Evolutionary conservation across 345 rosid species (phyloP).

Genomic region (Gossypioides kirkii): DNA sequence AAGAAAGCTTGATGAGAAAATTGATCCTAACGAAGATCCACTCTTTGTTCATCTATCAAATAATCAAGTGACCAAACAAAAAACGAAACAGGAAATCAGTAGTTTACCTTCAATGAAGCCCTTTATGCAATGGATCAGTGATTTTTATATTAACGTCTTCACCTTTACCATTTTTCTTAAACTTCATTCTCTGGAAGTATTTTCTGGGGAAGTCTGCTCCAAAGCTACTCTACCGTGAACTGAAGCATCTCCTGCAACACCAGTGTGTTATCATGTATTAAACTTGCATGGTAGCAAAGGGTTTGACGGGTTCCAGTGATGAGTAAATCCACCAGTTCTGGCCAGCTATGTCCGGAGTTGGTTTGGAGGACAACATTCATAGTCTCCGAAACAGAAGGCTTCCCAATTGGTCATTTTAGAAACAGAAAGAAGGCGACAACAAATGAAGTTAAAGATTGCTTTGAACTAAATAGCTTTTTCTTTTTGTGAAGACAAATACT

Average conservation of each 20-base stretch:
- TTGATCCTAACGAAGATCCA: background rate
- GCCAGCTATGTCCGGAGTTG: background rate
- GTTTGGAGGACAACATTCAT: background rate
- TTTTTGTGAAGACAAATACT: background rate
- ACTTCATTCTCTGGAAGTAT: no score
- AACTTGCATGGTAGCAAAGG: background rate
- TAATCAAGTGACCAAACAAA: background rate
- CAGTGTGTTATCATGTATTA: no score
- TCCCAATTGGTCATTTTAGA: background rate
- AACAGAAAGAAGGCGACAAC: background rate
- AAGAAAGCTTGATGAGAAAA: slow-evolving; percentile 12
- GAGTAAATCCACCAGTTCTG: background rate
- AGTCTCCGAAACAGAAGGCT: no score
- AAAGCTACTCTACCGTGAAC: background rate
- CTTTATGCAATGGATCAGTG: no score
- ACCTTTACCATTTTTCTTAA: no score
- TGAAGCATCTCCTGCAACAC: background rate
- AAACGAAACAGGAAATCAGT: no score
- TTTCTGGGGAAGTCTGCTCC: no score
- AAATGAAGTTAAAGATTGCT: background rate
- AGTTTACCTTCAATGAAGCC: no score
- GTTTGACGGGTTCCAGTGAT: background rate
- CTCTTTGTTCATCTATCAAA: slow-evolving; percentile 4
- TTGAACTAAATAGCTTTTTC: no score
- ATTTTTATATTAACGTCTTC: no score